Percentiles rank a stretch among this genome's conserved stretches.
Evolutionary conservation across 2,329 filamentous ascomycete species (phyloP).

Genomic region (Beauveria caledonica): DNA sequence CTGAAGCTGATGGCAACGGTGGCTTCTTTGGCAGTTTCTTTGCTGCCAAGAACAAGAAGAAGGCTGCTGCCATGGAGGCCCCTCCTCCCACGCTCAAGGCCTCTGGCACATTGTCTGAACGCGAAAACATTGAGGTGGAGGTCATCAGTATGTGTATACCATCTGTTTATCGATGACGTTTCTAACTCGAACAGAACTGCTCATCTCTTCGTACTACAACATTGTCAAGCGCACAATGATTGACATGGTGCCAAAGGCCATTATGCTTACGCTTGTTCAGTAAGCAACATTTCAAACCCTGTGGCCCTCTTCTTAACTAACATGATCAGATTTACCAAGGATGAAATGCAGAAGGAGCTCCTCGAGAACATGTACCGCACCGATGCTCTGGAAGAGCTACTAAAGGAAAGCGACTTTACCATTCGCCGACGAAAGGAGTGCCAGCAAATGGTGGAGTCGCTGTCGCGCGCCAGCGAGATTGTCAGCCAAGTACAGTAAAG

Average conservation of each 20-base stretch:
- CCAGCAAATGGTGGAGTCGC: conserved; percentile 96
- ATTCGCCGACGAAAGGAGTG: conserved; percentile 93
- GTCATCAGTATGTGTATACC: conserved; percentile 71
- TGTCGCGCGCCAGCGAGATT: conserved; percentile 87
- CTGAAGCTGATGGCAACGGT: conserved; percentile 46
- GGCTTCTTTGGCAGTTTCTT: conserved; percentile 99
- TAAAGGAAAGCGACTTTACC: conserved; percentile 98
- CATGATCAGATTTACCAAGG: conserved; percentile 70
- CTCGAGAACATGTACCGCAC: conserved; percentile 96
- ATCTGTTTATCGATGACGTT: neutral
- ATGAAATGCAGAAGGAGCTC: conserved; percentile 96
- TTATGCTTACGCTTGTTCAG: conserved; percentile 96
- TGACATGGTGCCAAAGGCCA: conserved; percentile 98
- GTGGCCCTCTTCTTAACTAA: neutral
- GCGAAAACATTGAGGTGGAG: conserved; percentile 92
- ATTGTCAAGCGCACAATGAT: conserved; percentile 98
- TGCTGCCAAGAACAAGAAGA: conserved; percentile 99
- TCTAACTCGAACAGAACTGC: conserved; percentile 54
- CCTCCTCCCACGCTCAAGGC: conserved; percentile 90
- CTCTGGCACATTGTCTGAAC: conserved; percentile 85
- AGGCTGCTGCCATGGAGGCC: conserved; percentile 98
- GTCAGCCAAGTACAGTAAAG: conserved; percentile 67
- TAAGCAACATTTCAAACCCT: conserved; percentile 39
- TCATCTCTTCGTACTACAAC: conserved; percentile 96
- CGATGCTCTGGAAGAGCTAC: conserved; percentile 81